phyloP scores from a whole-genome alignment of 176 grass and related monocot species.

The Calamus simplicifolius region DNA sequence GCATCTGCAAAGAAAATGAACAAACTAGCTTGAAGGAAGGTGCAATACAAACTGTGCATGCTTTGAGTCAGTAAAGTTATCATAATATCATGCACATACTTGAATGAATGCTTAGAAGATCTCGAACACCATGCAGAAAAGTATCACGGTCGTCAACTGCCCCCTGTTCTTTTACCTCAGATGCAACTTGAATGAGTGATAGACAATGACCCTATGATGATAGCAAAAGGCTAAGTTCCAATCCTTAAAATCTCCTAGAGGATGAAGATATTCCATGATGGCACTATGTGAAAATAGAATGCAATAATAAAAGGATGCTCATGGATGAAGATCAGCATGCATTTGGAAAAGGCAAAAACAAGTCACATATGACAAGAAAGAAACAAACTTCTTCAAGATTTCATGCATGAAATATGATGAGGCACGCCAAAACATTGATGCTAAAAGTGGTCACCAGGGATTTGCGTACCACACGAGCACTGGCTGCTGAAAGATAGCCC shows the following conservation, averaged over 20 bases:
- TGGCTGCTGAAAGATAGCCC: constrained; percentile 54
- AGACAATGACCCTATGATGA: constrained; percentile 49
- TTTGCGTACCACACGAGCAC: constrained; percentile 54
- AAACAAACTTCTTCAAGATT: not conserved
- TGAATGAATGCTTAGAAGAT: constrained; percentile 70
- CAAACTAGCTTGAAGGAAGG: no score
- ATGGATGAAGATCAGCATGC: no score
- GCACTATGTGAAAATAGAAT: not conserved
- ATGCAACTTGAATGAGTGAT: constrained; percentile 54
- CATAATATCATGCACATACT: constrained; percentile 28
- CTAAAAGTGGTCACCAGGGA: not conserved
- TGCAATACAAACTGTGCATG: no score
- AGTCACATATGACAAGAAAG: no score
- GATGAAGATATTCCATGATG: not conserved
- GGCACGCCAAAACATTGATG: constrained; percentile 5
- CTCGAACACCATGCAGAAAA: constrained; percentile 65
- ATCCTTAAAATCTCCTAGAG: constrained; percentile 2
- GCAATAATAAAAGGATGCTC: not conserved
- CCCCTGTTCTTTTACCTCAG: constrained; percentile 68
- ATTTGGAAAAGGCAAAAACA: no score
- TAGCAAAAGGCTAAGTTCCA: constrained; percentile 4
- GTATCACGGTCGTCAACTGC: constrained; percentile 78
- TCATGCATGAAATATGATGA: not conserved
- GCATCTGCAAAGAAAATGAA: constrained; percentile 33
- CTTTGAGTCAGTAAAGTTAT: no score